phyloP scores from a whole-genome alignment of 495 filamentous ascomycete genomes.

The Astrothelium macrocarpum region DNA sequence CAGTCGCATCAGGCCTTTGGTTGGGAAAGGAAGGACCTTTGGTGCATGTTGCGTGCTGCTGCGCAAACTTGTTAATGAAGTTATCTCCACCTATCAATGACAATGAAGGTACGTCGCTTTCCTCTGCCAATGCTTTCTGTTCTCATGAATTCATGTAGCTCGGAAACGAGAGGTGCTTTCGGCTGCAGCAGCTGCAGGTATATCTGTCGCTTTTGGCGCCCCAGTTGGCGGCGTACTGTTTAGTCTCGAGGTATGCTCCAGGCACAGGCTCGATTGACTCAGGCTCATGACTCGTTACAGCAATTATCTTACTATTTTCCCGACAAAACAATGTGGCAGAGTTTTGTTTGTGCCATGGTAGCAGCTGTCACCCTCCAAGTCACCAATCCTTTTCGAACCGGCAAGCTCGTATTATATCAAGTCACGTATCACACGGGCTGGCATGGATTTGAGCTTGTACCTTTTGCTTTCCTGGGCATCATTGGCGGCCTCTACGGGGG shows the following conservation, averaged over 20 bases:
- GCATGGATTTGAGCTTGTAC: conserved; percentile 91
- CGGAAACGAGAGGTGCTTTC: conserved; percentile 93
- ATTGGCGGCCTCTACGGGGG: conserved; percentile 88
- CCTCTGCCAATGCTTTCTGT: not conserved
- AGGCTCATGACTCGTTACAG: conserved; percentile 22
- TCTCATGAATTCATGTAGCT: conserved; percentile 39
- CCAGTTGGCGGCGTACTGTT: conserved; percentile 95
- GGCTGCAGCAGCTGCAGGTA: conserved; percentile 86
- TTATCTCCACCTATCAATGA: conserved; percentile 69
- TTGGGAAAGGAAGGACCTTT: conserved; percentile 96
- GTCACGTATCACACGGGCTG: conserved; percentile 86
- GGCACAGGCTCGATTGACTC: conserved; percentile 8
- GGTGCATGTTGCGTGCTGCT: conserved; percentile 96
- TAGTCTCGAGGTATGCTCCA: conserved; percentile 62
- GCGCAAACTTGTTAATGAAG: conserved; percentile 92
- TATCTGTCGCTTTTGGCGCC: conserved; percentile 95
- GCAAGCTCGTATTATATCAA: conserved; percentile 93
- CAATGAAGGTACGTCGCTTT: conserved; percentile 63
- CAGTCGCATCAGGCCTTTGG: conserved; percentile 94
- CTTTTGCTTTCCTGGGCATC: conserved; percentile 79
- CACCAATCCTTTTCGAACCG: conserved; percentile 88
- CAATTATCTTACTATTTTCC: conserved; percentile 98
- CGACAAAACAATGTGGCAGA: conserved; percentile 99
- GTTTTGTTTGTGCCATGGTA: conserved; percentile 97
- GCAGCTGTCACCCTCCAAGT: conserved; percentile 88